Evolutionary conservation across 257 asterid genomes (phyloP), one percentile per base, ranked within the genome.

Genomic region (Mentha longifolia): DNA sequence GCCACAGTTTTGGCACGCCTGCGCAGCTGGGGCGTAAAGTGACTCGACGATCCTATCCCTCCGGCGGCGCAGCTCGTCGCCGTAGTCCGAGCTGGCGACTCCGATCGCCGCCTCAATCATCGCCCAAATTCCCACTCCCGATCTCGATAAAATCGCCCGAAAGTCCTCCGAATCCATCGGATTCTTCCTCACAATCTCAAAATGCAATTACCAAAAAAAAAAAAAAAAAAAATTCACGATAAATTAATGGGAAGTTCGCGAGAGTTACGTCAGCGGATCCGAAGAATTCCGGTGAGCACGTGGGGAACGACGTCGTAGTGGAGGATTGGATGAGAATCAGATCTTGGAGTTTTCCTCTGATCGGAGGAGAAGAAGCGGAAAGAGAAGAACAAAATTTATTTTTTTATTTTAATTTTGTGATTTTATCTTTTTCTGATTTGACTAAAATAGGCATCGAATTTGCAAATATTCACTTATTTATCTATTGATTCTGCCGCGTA

Each of bases 41-140:
- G 80, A 65, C 84, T 86, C 89, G 2, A 95, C 92, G 39, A 95
- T 92, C 57, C 84, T 74, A 62, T 89, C 98, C 41, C 98, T 77
- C 20, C 95, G 97, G 75, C 79, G 75, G 69, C 85, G 92, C 80
- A 95, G 65, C 10, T 92, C 97, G 1, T 84, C 89, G 51, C 79
- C 77, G 80, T 73, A 81, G 79, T 95, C 99, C 43, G 83, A 43
- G 54, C 85, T 49, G 22, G 98, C 99, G 60, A 95, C 89, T 62
- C 79, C 70, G 57, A 95, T 88, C 73, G 99, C 99, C 60, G 98
- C 74, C 7, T 88, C 95, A 22, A 95, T 92, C 76, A 95, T 41
- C 46, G 84, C 62, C 99, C 99, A 95, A 3, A 95, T 82, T 25
- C 85, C 96, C 35, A 80, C 87, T 20, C 87, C 80, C 16, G 99